phyloP scores from a whole-genome alignment of 2,329 filamentous ascomycete genomes.

The Trichoderma sp. region DNA sequence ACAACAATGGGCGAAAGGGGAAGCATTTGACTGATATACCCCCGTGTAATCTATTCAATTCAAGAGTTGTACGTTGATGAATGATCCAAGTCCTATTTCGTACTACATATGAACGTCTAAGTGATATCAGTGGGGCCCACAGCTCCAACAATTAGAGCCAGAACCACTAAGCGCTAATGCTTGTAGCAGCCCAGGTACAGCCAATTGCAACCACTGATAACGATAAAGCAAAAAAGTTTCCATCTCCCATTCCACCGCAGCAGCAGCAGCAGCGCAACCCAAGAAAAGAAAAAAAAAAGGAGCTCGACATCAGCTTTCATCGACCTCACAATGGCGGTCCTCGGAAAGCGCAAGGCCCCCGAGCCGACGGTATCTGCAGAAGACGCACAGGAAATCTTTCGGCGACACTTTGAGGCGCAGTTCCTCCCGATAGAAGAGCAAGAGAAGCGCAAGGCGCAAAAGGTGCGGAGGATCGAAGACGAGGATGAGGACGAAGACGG shows the following conservation, averaged over 20 bases:
- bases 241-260: background rate
- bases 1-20: too few species aligned
- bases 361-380: conserved; percentile 42
- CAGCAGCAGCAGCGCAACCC: background rate
- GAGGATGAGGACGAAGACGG: conserved; percentile 37
- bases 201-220: background rate
- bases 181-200: too few species aligned
- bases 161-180: background rate
- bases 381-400: conserved; percentile 73
- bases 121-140: background rate
- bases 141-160: background rate
- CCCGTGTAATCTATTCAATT: background rate
- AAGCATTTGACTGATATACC: background rate
- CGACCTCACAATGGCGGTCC: conserved; percentile 42
- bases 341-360: conserved; percentile 53
- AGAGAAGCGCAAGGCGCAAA: conserved; percentile 34
- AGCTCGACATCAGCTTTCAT: background rate
- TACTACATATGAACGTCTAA: background rate
- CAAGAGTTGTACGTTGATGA: background rate
- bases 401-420: conserved; percentile 81
- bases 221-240: conserved; percentile 19
- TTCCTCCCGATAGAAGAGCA: conserved; percentile 70
- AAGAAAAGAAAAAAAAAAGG: background rate
- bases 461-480: conserved; percentile 33
- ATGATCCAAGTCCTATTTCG: background rate